Evolutionary conservation across 495 filamentous ascomycete genomes (phyloP).

Genomic region (Penicillium turbatum): DNA sequence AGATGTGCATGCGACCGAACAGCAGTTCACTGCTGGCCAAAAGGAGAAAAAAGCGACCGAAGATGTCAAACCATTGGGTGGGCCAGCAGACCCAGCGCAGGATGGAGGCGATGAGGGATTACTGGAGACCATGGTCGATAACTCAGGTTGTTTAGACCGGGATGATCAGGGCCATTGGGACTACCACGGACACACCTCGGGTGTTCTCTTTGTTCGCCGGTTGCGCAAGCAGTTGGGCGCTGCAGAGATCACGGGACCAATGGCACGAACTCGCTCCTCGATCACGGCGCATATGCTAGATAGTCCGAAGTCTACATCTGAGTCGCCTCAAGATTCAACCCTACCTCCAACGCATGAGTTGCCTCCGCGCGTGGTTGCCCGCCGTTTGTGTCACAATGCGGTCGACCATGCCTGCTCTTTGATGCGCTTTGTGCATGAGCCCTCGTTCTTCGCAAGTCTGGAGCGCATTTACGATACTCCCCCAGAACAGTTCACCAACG

Average conservation of each 20-base stretch:
- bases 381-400: slow-evolving; percentile 67
- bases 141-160: slow-evolving; percentile 82
- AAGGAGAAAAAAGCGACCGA: slow-evolving; percentile 24
- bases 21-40: slow-evolving; percentile 29
- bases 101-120: slow-evolving; percentile 64
- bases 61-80: slow-evolving; percentile 8
- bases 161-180: slow-evolving; percentile 92
- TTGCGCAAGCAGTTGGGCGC: slow-evolving; percentile 82
- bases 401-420: slow-evolving; percentile 80
- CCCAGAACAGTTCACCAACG: slow-evolving; percentile 62
- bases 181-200: slow-evolving; percentile 91
- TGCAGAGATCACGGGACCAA: slow-evolving; percentile 49
- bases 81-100: slow-evolving; percentile 14
- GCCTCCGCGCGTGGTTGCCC: slow-evolving; percentile 64
- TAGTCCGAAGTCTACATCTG: slow-evolving; percentile 63
- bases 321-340: slow-evolving; percentile 53
- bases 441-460: slow-evolving; percentile 73
- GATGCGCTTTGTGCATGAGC: slow-evolving; percentile 82
- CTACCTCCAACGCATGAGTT: slow-evolving; percentile 60
- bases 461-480: slow-evolving; percentile 75
- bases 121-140: slow-evolving; percentile 91
- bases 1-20: slow-evolving; percentile 61
- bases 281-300: slow-evolving; percentile 52
- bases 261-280: slow-evolving; percentile 32
- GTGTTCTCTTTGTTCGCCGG: slow-evolving; percentile 76